Base-by-base conservation (phyloP, 108 stramenopile genomes). In the Skeletonema tropicum region DNA sequence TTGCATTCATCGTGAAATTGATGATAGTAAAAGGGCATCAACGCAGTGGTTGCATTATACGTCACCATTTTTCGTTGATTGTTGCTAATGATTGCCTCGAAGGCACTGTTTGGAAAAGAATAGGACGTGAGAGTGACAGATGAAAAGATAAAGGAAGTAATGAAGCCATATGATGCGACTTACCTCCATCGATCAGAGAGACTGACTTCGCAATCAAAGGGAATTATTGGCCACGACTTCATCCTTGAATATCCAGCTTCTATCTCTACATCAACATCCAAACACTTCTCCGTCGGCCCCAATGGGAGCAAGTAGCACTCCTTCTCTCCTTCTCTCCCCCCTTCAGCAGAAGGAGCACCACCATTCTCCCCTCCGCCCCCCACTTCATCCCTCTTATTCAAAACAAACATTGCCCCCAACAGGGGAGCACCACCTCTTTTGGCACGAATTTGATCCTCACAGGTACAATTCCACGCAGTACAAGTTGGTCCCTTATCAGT, bases 351-450 rank as follows among this genome's bases (percentile, higher is more conserved):
- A 62, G 32, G 57, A 3, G 0, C 46, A 25, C 23, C 31, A 57
- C 26, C 74, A 17, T 61, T 52, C 41, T 31, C 19, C 32, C 68
- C 49, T 19, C 63, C 73, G 2, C 57, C 32, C 1, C 25, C 31
- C 2, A 17, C 42, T 12, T 36, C 25, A 61, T 39, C 39, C 11
- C 35, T 35, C 35, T 41, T 64, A 12, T 71, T 46, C 58, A 85
- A 75, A 13, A 85, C 70, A 69, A 85, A 85, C 79, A 85, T 81
- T 15, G 84, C 84, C 49, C 84, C 84, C 26, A 85, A 29, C 23
- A 85, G 21, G 4, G 64, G 35, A 26, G 84, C 79, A 19, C 70
- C 33, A 23, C 63, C 65, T 57, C 71, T 68, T 33, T 63, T 72
- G 26, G 75, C 79, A 15, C 84, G 75, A 60, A 85, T 71, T 68